Base-by-base conservation (phyloP, 2,329 filamentous ascomycete genomes). In the Phyllosticta citrichinensis region DNA sequence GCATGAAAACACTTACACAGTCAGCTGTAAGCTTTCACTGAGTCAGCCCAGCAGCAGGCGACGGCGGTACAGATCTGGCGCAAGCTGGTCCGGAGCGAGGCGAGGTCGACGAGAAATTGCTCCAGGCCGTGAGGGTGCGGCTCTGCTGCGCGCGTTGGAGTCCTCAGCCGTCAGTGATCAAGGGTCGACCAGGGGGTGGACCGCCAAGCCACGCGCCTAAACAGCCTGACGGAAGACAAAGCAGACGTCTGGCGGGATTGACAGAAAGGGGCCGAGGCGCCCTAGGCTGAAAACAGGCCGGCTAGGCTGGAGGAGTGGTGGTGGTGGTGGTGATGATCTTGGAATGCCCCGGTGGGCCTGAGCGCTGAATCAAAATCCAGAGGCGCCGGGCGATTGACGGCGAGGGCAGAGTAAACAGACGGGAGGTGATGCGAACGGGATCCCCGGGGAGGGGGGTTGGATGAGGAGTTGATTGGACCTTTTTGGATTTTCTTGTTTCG, bases 321-420 rank as follows among this genome's bases (percentile, higher is more conserved):
- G 14, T 40, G 33, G 14, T 40, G 33, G 33, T 40, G 33, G 33
- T 40, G 33, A 17, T 40, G 52, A 52, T 60, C 52, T 40, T 52
- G 58, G 50, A 58, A 54, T 58, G 50, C 50, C 33, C 27, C 57
- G 27, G 12, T 57, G 66, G 71, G 69, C 68, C 71, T 71, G 66
- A 68, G 71, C 71, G 65, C 67, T 68, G 67, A 73, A 65, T 73
- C 71, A 71, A 65, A 65, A 69, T 68, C 65, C 65, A 68, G 63
- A 67, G 68, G 68, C 65, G 69, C 64, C 62, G 58, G 54, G 60
- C 56, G 24, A 17, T 40, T 17, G 33, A 40, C 33, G 33, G 33
- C 33, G 33, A 40, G 33, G 33, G 33, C 33, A 58, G 65, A 63
- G 64, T 63, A 64, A 60, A 54, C 55, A 64, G 61, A 64, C 52